Evolutionary conservation across 441 rosid genomes (phyloP).

Genomic region (Eutrema salsugineum): DNA sequence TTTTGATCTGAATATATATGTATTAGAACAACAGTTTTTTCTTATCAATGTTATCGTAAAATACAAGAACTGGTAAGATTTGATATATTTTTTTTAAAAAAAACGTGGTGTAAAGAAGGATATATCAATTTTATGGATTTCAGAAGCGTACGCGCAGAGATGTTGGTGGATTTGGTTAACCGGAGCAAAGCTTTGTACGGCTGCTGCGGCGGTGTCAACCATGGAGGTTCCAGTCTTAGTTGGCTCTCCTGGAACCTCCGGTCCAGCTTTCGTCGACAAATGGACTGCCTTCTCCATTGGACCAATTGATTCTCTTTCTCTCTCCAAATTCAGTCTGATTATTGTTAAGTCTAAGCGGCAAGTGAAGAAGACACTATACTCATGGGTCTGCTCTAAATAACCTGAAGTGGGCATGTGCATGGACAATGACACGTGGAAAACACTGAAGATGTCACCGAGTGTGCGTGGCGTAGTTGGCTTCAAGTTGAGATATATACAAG

Average conservation of each 20-base stretch:
- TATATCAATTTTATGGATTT: not conserved
- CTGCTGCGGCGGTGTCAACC: slow-evolving; percentile 58
- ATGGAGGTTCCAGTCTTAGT: slow-evolving; percentile 45
- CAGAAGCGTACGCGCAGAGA: slow-evolving; percentile 69
- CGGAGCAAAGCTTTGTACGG: slow-evolving; percentile 63
- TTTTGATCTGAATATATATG: too few relatives aligned
- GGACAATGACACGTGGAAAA: slow-evolving; percentile 20
- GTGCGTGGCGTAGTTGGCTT: slow-evolving; percentile 23
- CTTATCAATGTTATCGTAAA: not conserved
- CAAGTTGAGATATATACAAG: not conserved
- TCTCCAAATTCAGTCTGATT: not conserved
- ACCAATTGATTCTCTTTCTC: not conserved
- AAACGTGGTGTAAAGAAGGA: not conserved
- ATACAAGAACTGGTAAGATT: not conserved
- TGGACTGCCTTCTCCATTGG: slow-evolving; percentile 23
- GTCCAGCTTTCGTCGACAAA: slow-evolving; percentile 33
- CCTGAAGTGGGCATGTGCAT: slow-evolving; percentile 8
- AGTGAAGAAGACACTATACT: not conserved
- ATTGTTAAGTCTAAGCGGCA: not conserved
- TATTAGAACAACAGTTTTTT: too few relatives aligned
- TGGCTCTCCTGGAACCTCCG: slow-evolving; percentile 58
- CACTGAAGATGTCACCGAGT: not conserved
- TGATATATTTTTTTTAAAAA: not conserved
- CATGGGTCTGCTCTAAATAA: not conserved
- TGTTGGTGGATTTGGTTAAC: slow-evolving; percentile 71